phyloP scores from a whole-genome alignment of 805 yeast genomes.

The Starmerella davenportii region DNA sequence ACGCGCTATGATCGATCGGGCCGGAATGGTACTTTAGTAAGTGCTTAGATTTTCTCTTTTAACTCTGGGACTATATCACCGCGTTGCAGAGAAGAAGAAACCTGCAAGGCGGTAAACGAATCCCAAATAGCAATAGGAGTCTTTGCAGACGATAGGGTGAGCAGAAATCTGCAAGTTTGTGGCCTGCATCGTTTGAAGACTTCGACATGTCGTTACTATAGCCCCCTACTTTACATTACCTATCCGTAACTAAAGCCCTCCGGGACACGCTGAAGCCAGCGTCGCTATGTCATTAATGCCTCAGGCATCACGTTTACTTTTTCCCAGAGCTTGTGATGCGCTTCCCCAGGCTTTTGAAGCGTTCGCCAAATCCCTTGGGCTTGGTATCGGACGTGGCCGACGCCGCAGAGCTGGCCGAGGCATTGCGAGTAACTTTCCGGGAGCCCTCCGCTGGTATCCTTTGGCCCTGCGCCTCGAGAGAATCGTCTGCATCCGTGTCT shows the following conservation, averaged over 20 bases:
- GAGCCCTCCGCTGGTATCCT: no score
- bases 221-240: no score
- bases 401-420: constrained; percentile 8
- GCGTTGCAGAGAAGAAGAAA: not conserved
- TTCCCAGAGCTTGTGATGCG: constrained; percentile 14
- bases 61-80: constrained; percentile 15
- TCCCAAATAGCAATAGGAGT: constrained; percentile 8
- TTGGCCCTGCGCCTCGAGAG: no score
- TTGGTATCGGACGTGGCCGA: constrained; percentile 4
- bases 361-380: constrained; percentile 13
- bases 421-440: constrained; percentile 4
- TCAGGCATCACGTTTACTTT: constrained; percentile 1
- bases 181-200: constrained; percentile 9
- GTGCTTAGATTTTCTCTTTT: no score
- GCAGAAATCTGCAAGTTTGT: no score
- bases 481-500: no score
- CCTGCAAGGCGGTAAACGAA: constrained; percentile 14
- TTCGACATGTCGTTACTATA: constrained; percentile 6
- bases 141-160: constrained; percentile 6
- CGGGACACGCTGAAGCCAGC: no score
- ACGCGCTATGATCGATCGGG: no score
- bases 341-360: constrained; percentile 17
- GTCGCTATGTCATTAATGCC: no score
- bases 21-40: no score
- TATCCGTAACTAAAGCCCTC: no score